These are phyloP conservation scores for Lachnellula hyalina DNA, from an alignment of 2,329 filamentous ascomycete genomes.

Conservation along the genomic window DNA sequence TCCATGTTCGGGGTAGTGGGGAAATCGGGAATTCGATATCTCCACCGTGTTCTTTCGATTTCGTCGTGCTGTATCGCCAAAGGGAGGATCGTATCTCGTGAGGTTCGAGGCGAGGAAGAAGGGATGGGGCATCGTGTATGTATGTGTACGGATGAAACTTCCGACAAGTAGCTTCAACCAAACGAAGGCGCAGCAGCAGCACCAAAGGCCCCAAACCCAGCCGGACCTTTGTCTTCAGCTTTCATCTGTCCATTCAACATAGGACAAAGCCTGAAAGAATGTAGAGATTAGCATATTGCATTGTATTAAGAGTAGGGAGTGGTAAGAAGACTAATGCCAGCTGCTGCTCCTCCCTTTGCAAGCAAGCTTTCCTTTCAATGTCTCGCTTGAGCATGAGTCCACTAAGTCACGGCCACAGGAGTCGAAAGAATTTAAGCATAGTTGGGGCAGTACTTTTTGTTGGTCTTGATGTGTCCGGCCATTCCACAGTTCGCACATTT, in stretches of 20 bases:
- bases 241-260: constrained; percentile 80
- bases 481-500: constrained; percentile 98
- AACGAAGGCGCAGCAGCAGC: constrained; percentile 32
- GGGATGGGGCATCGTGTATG: background rate
- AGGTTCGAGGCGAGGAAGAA: no score
- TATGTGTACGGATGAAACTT: background rate
- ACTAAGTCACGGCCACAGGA: background rate
- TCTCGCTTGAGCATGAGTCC: background rate
- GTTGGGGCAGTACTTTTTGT: constrained; percentile 71
- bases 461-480: constrained; percentile 97
- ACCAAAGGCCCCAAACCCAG: constrained; percentile 49
- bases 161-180: background rate
- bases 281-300: background rate
- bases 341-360: no score
- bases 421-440: background rate
- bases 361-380: no score
- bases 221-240: constrained; percentile 50
- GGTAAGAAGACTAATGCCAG: no score
- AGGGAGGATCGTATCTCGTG: no score
- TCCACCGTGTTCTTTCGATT: no score
- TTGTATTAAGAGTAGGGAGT: no score
- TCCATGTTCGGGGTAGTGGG: no score
- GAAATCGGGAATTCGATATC: no score
- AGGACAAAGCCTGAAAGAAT: constrained; percentile 55
- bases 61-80: no score